Conservation (phyloP, 129 eudicot species). For the Daucus carota region DNA sequence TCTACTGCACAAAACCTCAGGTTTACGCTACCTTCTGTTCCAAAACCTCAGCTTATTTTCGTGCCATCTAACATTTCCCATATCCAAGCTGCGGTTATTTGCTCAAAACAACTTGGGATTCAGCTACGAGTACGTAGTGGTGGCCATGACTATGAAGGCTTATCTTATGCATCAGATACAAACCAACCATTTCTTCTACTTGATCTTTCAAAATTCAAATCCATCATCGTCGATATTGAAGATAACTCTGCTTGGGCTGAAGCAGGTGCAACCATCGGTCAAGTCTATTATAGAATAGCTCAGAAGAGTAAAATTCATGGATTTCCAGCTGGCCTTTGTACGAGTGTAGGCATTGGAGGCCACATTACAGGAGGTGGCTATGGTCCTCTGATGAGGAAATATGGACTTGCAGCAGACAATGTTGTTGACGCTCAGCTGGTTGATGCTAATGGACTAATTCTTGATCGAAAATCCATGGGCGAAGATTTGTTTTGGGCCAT, state of each 20-base stretch:
- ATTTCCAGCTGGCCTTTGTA: conserved; percentile 16
- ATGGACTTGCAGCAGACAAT: conserved; percentile 20
- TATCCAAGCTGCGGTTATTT: conserved; percentile 18
- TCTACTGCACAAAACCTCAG: conserved; percentile 13
- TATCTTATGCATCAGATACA: conserved; percentile 8
- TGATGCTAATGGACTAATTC: conserved; percentile 8
- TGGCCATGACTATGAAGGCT: conserved; percentile 22
- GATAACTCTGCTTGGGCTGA: conserved; percentile 20
- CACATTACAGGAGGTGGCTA: conserved; percentile 20
- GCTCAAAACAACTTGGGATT: conserved; percentile 14
- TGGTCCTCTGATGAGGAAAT: conserved; percentile 18
- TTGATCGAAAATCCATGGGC: conserved; percentile 1
- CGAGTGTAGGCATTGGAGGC: conserved; percentile 18
- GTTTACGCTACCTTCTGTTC: conserved; percentile 9
- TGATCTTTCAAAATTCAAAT: conserved; percentile 11
- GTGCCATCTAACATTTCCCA: conserved; percentile 1
- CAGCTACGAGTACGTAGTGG: conserved; percentile 17
- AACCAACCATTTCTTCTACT: conserved; percentile 8
- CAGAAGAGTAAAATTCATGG: conserved; percentile 16
- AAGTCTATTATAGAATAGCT: conserved; percentile 11
- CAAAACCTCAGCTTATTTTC: conserved; percentile 14
- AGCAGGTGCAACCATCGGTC: conserved; percentile 16
- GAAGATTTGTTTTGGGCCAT: conserved; percentile 21
- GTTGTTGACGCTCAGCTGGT: conserved; percentile 14
- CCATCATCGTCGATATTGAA: not conserved